These are phyloP conservation scores for Teratosphaeria gauchensis DNA, from an alignment of 2,329 filamentous ascomycete species.

Conservation along the genomic window DNA sequence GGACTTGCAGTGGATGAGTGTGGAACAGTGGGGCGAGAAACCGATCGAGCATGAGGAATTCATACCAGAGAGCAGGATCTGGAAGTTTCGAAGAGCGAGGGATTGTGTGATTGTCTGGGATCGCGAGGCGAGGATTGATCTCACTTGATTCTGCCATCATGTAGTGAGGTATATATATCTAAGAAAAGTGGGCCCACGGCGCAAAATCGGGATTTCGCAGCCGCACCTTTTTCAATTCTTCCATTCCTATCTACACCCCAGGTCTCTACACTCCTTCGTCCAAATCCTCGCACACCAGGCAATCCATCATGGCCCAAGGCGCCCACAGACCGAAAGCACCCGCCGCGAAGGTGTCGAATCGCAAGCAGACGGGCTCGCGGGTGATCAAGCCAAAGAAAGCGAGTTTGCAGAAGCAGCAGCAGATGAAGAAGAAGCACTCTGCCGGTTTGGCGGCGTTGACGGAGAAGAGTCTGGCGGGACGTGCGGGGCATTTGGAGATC, in stretches of 20 bases:
- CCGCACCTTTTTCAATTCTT: background rate
- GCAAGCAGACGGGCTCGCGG: constrained; percentile 40
- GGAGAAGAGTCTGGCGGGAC: constrained; percentile 56
- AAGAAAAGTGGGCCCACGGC: background rate
- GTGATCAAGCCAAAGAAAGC: constrained; percentile 59
- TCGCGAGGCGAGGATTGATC: constrained; percentile 25
- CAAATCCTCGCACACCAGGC: background rate
- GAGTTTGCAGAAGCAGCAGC: constrained; percentile 49
- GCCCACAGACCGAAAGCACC: constrained; percentile 30
- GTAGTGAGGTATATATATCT: background rate
- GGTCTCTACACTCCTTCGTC: too few relatives aligned
- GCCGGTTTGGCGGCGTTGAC: constrained; percentile 54
- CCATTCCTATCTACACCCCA: background rate
- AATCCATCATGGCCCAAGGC: background rate
- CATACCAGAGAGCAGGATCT: constrained; percentile 45
- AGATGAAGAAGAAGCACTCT: constrained; percentile 57
- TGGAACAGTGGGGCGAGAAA: constrained; percentile 21
- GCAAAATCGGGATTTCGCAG: background rate
- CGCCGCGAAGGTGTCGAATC: constrained; percentile 28
- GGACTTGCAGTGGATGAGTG: constrained; percentile 37
- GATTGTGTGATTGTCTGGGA: constrained; percentile 41
- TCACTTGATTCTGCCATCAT: background rate
- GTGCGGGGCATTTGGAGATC: constrained; percentile 62
- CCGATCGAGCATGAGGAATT: constrained; percentile 45
- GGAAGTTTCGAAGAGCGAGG: constrained; percentile 38